Base-by-base conservation (phyloP, 495 filamentous ascomycete genomes). In the Penicillium coprophilum region DNA sequence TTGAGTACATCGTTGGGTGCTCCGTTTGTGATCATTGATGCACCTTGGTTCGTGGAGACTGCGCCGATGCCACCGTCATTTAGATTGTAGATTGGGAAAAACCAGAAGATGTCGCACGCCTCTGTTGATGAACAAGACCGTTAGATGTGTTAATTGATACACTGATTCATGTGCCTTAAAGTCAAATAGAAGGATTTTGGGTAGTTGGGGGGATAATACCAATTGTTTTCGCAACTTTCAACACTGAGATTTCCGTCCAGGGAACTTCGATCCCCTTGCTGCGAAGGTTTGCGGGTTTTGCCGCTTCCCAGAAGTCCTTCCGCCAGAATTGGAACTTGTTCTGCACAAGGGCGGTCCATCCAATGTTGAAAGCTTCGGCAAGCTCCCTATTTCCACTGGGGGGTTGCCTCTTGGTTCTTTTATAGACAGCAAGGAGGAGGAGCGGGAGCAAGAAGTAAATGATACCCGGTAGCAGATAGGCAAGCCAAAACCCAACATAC, bases 1-100 rank as follows among this genome's bases (percentile, higher is more conserved):
- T 59, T 70, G 44, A 89, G 80, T 19, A 89, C 68, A 53, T 91
- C 87, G 69, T 90, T 91, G 43, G 87, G 87, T 0, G 84, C 83
- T 21, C 86, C 86, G 58, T 86, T 79, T 4, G 84, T 87, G 30
- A 76, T 75, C 72, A 91, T 78, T 54, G 84, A 82, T 17, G 84
- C 83, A 2, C 74, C 79, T 64, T 87, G 72, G 64, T 82, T 84
- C 45, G 72, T 74, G 13, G 64, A 44, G 7, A 75, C 68, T 10
- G 68, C 65, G 6, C 77, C 77, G 13, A 82, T 70, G 19, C 80
- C 80, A 13, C 77, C 77, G 46, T 80, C 73, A 57, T 81, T 82
- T 34, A 79, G 41, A 56, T 69, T 65, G 60, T 74, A 82, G 31
- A 83, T 77, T 0, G 81, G 82, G 44, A 77, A 78, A 53, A 77